Evolutionary conservation across 225 moss, liverwort and hornwort species (phyloP).

Genomic region (Pseudisothecium myosuroides): DNA sequence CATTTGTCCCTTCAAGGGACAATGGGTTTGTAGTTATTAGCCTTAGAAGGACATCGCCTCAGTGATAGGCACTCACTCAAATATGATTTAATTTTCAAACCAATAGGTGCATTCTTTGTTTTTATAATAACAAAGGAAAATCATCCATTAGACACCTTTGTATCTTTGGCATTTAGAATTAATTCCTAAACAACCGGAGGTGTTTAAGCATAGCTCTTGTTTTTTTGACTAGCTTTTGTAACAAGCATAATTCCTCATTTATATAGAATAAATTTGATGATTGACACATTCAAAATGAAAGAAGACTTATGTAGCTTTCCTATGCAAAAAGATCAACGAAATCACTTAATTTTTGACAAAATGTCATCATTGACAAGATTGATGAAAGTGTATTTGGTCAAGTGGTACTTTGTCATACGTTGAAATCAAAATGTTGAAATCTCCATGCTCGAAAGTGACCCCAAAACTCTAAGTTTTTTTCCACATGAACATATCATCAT

Average conservation of each 20-base stretch:
- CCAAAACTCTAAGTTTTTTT: background rate
- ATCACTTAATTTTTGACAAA: background rate
- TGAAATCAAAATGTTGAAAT: no score
- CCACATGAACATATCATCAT: fast-evolving
- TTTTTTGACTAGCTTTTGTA: background rate
- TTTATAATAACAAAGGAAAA: no score
- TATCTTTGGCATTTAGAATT: fast-evolving
- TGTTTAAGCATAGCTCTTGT: background rate
- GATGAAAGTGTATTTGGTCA: background rate
- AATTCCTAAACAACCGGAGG: no score
- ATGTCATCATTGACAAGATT: background rate
- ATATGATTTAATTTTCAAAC: no score
- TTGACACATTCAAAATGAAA: background rate
- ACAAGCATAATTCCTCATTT: background rate
- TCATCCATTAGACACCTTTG: no score
- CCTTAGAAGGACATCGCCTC: no score
- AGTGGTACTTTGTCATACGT: no score
- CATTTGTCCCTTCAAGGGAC: background rate
- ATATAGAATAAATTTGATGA: background rate
- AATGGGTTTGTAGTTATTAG: background rate
- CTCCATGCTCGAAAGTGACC: no score
- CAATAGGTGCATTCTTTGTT: no score
- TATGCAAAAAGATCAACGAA: background rate
- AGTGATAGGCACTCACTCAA: no score
- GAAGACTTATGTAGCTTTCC: background rate